A percentile compares a stretch with the other conserved stretches of the same genome.
phyloP scores from a whole-genome alignment of 2,329 filamentous ascomycete species.

The Ploettnerulaceae sp. region DNA sequence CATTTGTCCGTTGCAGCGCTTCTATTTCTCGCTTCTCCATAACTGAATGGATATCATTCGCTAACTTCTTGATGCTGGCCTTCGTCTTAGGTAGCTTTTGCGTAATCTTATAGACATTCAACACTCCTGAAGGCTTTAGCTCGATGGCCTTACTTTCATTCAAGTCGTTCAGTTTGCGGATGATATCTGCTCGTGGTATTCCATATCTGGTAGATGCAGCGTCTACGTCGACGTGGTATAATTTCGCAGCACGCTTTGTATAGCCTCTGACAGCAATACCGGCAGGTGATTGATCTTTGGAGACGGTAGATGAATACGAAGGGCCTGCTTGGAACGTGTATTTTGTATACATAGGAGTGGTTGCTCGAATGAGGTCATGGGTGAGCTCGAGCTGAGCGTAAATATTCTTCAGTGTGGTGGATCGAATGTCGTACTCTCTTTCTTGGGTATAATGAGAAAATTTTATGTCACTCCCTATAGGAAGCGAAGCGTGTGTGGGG shows the following conservation, averaged over 20 bases:
- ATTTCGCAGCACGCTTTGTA: slow-evolving; percentile 40
- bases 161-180: slow-evolving; percentile 51
- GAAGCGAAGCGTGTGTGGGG: slow-evolving; percentile 30
- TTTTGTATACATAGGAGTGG: slow-evolving; percentile 51
- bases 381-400: slow-evolving; percentile 57
- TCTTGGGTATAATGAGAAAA: slow-evolving; percentile 42
- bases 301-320: slow-evolving; percentile 33
- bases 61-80: slow-evolving; percentile 41
- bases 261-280: slow-evolving; percentile 41
- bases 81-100: slow-evolving; percentile 41
- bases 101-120: slow-evolving; percentile 50
- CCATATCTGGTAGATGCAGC: slow-evolving; percentile 31
- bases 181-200: slow-evolving; percentile 42
- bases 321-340: slow-evolving; percentile 45
- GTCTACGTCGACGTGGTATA: slow-evolving; percentile 46
- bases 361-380: slow-evolving; percentile 51
- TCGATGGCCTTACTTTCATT: slow-evolving; percentile 45
- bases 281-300: slow-evolving; percentile 38
- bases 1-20: slow-evolving; percentile 45
- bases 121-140: slow-evolving; percentile 47
- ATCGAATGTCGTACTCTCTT: slow-evolving; percentile 49
- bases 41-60: slow-evolving; percentile 44
- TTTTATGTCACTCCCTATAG: slow-evolving; percentile 42
- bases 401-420: slow-evolving; percentile 46
- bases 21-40: slow-evolving; percentile 50